These are phyloP conservation scores for Plasmopara muralis DNA, from an alignment of 352 stramenopile genomes.

Conservation along the genomic window DNA sequence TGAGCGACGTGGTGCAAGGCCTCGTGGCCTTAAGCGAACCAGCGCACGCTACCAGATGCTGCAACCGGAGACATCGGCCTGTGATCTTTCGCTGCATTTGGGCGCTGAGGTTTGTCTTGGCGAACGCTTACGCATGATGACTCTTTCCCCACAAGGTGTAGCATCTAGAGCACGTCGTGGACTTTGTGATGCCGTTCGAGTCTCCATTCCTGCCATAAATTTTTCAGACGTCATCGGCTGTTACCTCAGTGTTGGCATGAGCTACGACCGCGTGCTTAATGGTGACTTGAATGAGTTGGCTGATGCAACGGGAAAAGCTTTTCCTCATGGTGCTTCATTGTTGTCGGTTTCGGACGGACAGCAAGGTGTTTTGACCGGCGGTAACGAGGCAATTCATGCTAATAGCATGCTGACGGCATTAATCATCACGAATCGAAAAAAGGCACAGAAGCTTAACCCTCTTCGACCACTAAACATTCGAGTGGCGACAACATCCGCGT, in stretches of 20 bases:
- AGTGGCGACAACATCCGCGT: slow-evolving; percentile 43
- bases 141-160: slow-evolving; percentile 48
- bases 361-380: slow-evolving; percentile 56
- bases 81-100: slow-evolving; percentile 47
- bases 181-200: slow-evolving; percentile 44
- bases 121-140: slow-evolving; percentile 75
- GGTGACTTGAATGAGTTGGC: slow-evolving; percentile 50
- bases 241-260: slow-evolving; percentile 55
- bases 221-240: slow-evolving; percentile 60
- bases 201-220: slow-evolving; percentile 50
- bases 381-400: slow-evolving; percentile 49
- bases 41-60: slow-evolving; percentile 60
- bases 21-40: slow-evolving; percentile 31
- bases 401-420: slow-evolving; percentile 78
- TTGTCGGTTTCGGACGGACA: slow-evolving; percentile 62
- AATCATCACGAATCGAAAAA: slow-evolving; percentile 79
- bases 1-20: slow-evolving; percentile 29
- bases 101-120: slow-evolving; percentile 46
- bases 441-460: slow-evolving; percentile 46
- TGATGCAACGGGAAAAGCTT: slow-evolving; percentile 44
- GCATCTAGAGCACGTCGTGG: slow-evolving; percentile 40
- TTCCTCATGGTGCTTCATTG: slow-evolving; percentile 49
- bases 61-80: slow-evolving; percentile 50
- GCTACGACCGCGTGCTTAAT: slow-evolving; percentile 64
- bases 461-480: slow-evolving; percentile 46